phyloP scores from a whole-genome alignment of 129 eudicot species.

The Pseudognaphalium luteoalbum region DNA sequence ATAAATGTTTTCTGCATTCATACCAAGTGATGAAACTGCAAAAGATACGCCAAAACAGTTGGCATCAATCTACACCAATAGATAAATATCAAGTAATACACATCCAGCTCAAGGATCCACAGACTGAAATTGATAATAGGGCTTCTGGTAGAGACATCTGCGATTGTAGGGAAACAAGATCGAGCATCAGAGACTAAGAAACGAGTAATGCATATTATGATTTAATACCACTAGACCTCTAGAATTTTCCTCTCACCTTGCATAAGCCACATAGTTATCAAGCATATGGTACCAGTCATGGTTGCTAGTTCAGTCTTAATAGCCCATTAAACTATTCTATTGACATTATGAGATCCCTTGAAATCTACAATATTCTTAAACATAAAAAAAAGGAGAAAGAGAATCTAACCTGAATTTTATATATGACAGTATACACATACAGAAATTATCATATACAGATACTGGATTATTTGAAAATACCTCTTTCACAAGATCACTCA shows the following conservation, averaged over 20 bases:
- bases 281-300: neutral
- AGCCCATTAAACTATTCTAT: constrained; percentile 4
- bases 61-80: constrained; percentile 29
- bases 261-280: constrained; percentile 12
- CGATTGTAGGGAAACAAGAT: constrained; percentile 62
- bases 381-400: neutral
- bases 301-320: constrained; percentile 1
- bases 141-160: constrained; percentile 71
- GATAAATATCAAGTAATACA: constrained; percentile 43
- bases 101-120: constrained; percentile 55
- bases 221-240: constrained; percentile 36
- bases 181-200: constrained; percentile 56
- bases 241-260: constrained; percentile 52
- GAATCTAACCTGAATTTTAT: neutral
- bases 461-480: constrained; percentile 30
- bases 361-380: neutral
- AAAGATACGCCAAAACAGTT: constrained; percentile 39
- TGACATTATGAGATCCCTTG: neutral
- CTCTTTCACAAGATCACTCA: constrained; percentile 93
- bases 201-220: constrained; percentile 29
- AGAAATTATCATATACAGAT: neutral
- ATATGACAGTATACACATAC: neutral
- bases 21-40: constrained; percentile 53
- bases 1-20: constrained; percentile 33
- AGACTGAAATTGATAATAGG: constrained; percentile 54